Evolutionary conservation across 768 basidiomycete species (phyloP), one percentile per base, ranked within the genome.

Genomic region (Leccinum truebloodii): DNA sequence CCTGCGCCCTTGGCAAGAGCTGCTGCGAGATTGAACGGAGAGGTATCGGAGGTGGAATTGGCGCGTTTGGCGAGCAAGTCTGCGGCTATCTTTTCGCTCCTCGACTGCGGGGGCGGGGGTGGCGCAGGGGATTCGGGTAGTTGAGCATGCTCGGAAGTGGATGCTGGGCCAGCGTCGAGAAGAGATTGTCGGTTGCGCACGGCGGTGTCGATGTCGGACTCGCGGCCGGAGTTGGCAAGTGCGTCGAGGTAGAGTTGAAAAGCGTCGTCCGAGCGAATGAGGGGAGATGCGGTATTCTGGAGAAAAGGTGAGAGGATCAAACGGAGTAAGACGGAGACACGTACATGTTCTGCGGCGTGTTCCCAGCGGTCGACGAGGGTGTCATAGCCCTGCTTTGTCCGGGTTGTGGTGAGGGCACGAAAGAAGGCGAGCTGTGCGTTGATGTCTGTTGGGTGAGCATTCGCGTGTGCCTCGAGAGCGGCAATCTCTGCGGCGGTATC

Each of bases 341-440:
- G 66, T 76, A 93, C 92, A 69, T 88, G 92, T 81, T 93, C 89
- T 67, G 83, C 84, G 82, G 88, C 86, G 65, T 86, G 81, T 70
- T 94, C 92, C 92, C 92, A 94, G 58, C 91, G 84, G 67, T 78
- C 85, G 59, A 92, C 84, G 58, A 93, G 76, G 24, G 89, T 76
- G 60, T 92, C 87, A 71, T 87, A 87, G 1, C 51, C 12, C 39
- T 86, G 80, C 58, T 83, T 85, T 35, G 88, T 77, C 54, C 85
- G 83, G 1, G 88, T 88, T 0, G 83, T 83, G 22, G 83, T 66
- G 30, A 94, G 76, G 18, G 88, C 91, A 24, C 83, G 81, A 70
- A 86, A 88, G 14, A 93, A 76, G 3, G 84, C 79, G 58, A 94
- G 71, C 67, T 94, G 92, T 66, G 86, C 89, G 22, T 76, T 64